Base-by-base conservation (phyloP, 2,329 filamentous ascomycete genomes). In the Botrytis porri region DNA sequence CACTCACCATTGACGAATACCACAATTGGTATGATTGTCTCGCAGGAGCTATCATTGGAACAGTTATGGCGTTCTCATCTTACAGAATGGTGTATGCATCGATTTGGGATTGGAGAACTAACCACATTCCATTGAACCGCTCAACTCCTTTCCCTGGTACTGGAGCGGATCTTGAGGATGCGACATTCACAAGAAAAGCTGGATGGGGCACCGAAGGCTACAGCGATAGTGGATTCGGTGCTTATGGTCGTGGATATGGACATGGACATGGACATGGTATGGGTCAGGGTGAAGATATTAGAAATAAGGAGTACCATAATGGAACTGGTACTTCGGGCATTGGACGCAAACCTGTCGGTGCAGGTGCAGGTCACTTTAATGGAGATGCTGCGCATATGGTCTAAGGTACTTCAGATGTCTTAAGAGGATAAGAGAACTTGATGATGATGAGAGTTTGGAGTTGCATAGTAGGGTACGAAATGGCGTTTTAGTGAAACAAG, bases 11-110 rank as follows among this genome's bases (percentile, higher is more conserved):
- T 73, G 89, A 93, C 76, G 88, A 92, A 79, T 92, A 86, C 80
- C 92, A 94, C 82, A 90, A 93, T 82, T 92, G 90, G 89, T 93
- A 93, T 74, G 91, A 93, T 72, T 84, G 92, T n/a, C 73, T 92
- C 0, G 89, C 88, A 0, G 91, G 91, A 8, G 90, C 86, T 0
- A 79, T 87, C 59, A 91, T 93, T 63, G 91, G 91, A 3, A 89
- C 87, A 2, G 79, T 88, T 74, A 88, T 92, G 82, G 91, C 90
- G 0, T 89, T 92, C 77, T 87, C 86, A 1, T 80, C 86, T 0
- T 93, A 92, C 80, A 84, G 91, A 71, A 91, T 91, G 89, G 86
- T 88, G 3, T 93, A 91, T 76, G 89, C 89, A 0, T 83, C 86
- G 14, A 84, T 92, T 69, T 93, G 90, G 87, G 89, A 93, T 80